Percentiles rank a stretch among this genome's conserved stretches.
These are phyloP conservation scores for Aspergillus ochraceoroseus DNA, from an alignment of 2,329 filamentous ascomycete species.

Conservation along the genomic window DNA sequence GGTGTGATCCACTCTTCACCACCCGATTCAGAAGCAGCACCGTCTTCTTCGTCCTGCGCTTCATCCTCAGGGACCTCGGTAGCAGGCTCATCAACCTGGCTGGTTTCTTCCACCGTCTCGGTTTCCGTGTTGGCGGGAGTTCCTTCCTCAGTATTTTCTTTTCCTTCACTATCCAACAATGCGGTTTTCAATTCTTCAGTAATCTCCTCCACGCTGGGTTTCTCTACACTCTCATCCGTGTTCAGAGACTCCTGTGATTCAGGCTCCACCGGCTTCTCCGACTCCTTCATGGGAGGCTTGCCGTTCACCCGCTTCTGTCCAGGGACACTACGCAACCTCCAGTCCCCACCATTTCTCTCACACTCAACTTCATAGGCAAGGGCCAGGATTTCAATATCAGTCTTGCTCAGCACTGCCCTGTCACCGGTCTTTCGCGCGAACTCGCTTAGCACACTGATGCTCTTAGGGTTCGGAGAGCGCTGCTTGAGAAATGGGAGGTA, in stretches of 20 bases:
- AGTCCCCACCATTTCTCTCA: slow-evolving; percentile 83
- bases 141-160: slow-evolving; percentile 18
- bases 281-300: slow-evolving; percentile 51
- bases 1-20: slow-evolving; percentile 88
- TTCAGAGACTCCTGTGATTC: slow-evolving; percentile 28
- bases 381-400: slow-evolving; percentile 84
- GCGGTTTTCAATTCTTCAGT: slow-evolving; percentile 28
- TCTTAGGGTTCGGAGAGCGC: slow-evolving; percentile 67
- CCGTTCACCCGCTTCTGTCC: slow-evolving; percentile 76
- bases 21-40: slow-evolving; percentile 44
- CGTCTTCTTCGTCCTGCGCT: slow-evolving; percentile 24
- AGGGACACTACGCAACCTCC: slow-evolving; percentile 72
- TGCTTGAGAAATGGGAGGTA: slow-evolving; percentile 79
- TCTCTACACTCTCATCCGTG: slow-evolving; percentile 24
- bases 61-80: slow-evolving; percentile 20
- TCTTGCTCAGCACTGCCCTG: slow-evolving; percentile 75
- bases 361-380: slow-evolving; percentile 92
- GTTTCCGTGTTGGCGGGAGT: slow-evolving; percentile 21
- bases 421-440: slow-evolving; percentile 91
- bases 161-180: slow-evolving; percentile 27
- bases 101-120: slow-evolving; percentile 21
- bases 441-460: slow-evolving; percentile 71
- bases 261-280: slow-evolving; percentile 34
- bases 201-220: slow-evolving; percentile 27
- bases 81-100: background rate